Evolutionary conservation across 495 filamentous ascomycete genomes (phyloP).

Genomic region (Aspergillus baeticus): DNA sequence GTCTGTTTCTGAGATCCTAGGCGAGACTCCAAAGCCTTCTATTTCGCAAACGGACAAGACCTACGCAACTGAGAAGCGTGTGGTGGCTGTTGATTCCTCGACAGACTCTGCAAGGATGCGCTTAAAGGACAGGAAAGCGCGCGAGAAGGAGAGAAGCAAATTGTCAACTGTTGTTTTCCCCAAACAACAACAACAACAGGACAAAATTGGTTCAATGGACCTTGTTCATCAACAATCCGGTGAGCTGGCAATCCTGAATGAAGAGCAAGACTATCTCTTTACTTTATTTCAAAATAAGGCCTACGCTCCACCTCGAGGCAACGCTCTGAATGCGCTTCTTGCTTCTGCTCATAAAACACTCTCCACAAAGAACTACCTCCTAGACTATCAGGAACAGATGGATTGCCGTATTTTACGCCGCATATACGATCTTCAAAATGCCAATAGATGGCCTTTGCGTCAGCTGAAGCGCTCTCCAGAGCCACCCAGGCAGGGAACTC

Average conservation of each 20-base stretch:
- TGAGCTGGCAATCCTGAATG: slow-evolving; percentile 48
- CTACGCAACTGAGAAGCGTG: slow-evolving; percentile 19
- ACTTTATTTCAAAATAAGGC: slow-evolving; percentile 73
- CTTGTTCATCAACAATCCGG: slow-evolving; percentile 42
- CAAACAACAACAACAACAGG: slow-evolving; percentile 41
- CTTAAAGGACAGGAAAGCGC: slow-evolving; percentile 54
- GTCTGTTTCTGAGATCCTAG: slow-evolving; percentile 70
- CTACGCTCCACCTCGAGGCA: slow-evolving; percentile 57
- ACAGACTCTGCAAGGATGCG: slow-evolving; percentile 48
- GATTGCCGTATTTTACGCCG: slow-evolving; percentile 78
- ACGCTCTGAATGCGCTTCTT: slow-evolving; percentile 65
- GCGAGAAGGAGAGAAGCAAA: slow-evolving; percentile 62
- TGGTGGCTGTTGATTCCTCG: slow-evolving; percentile 30
- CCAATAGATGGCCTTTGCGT: slow-evolving; percentile 85
- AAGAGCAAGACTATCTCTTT: slow-evolving; percentile 74
- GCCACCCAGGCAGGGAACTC: slow-evolving; percentile 68
- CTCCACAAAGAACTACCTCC: slow-evolving; percentile 71
- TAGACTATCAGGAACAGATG: slow-evolving; percentile 77
- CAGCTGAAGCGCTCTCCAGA: slow-evolving; percentile 79
- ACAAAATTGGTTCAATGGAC: slow-evolving; percentile 38
- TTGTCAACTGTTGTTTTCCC: slow-evolving; percentile 81
- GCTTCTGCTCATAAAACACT: slow-evolving; percentile 78
- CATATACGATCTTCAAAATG: slow-evolving; percentile 84
- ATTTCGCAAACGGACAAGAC: slow-evolving; percentile 33
- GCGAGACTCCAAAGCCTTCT: slow-evolving; percentile 54